Percentiles rank a stretch among this genome's conserved stretches.
Evolutionary conservation across 768 basidiomycete species (phyloP).

Genomic region (Hygrocybe coccinea): DNA sequence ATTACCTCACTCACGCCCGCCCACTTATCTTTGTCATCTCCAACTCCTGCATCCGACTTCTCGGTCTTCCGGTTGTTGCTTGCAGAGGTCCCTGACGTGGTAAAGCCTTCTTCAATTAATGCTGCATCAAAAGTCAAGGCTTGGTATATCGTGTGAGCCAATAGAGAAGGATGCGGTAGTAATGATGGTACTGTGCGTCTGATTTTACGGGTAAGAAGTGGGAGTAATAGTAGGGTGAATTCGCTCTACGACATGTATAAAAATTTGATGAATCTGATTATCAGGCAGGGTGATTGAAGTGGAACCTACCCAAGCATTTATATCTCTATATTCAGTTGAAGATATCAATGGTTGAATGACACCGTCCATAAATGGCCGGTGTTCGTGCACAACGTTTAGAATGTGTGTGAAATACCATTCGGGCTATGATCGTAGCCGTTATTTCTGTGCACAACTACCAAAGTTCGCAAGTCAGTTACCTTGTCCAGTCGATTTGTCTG

Average conservation of each 20-base stretch:
- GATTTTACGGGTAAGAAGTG: constrained; percentile 72
- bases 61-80: constrained; percentile 9
- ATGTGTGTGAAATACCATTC: constrained; percentile 97
- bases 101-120: constrained; percentile 70
- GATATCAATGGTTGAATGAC: constrained; percentile 68
- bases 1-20: constrained; percentile 78
- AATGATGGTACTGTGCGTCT: constrained; percentile 67
- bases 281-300: neutral
- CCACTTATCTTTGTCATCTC: constrained; percentile 42
- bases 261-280: constrained; percentile 4
- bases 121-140: constrained; percentile 82
- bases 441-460: too few species aligned
- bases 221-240: constrained; percentile 74
- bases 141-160: constrained; percentile 96
- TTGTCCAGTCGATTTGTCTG: constrained; percentile 92
- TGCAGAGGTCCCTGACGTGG: constrained; percentile 46
- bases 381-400: constrained; percentile 81
- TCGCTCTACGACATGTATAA: constrained; percentile 53
- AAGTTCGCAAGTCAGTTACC: constrained; percentile 38
- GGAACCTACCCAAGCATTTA: constrained; percentile 70
- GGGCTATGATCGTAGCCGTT: constrained; percentile 48
- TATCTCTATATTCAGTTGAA: constrained; percentile 52
- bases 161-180: constrained; percentile 70
- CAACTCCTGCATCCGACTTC: constrained; percentile 5
- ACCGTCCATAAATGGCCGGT: constrained; percentile 71